Conservation (phyloP, 1,284 basidiomycete species). For the Taiwanofungus camphoratus region DNA sequence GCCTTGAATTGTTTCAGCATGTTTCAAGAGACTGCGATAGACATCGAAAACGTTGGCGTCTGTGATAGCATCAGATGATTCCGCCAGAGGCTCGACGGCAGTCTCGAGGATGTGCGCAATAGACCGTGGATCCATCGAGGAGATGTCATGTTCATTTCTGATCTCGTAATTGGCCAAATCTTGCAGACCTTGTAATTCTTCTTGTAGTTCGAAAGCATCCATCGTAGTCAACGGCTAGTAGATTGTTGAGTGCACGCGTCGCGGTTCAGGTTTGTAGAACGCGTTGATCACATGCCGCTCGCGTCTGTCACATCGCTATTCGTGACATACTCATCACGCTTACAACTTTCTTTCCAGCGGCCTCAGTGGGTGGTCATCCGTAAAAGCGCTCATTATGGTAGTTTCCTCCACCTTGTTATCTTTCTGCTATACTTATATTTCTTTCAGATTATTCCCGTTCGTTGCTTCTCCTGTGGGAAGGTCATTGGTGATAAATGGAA, state of each 20-base stretch:
- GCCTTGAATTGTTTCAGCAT: constrained; percentile 53
- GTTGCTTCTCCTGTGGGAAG: constrained; percentile 91
- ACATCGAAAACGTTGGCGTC: constrained; percentile 71
- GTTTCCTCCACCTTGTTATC: no score
- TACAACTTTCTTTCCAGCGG: no score
- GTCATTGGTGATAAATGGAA: constrained; percentile 94
- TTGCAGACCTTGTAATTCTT: constrained; percentile 62
- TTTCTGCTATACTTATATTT: no score
- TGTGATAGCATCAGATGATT: constrained; percentile 63
- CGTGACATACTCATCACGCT: no score
- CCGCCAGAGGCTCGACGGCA: constrained; percentile 72
- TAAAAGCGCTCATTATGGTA: no score
- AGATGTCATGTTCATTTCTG: constrained; percentile 59
- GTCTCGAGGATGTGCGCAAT: constrained; percentile 49
- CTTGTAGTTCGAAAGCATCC: constrained; percentile 64
- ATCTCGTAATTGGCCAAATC: constrained; percentile 58
- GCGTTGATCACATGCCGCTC: constrained; percentile 11
- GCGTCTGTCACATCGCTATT: constrained; percentile 5
- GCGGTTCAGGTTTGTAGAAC: constrained; percentile 3
- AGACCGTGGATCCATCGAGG: constrained; percentile 35
- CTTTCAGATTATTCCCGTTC: constrained; percentile 87
- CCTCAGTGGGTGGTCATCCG: no score
- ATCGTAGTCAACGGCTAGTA: constrained; percentile 16
- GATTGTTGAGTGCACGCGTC: constrained; percentile 1
- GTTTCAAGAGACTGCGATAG: constrained; percentile 73